Conservation (phyloP, 305 asterid species). For the Coffea humblotiana region DNA sequence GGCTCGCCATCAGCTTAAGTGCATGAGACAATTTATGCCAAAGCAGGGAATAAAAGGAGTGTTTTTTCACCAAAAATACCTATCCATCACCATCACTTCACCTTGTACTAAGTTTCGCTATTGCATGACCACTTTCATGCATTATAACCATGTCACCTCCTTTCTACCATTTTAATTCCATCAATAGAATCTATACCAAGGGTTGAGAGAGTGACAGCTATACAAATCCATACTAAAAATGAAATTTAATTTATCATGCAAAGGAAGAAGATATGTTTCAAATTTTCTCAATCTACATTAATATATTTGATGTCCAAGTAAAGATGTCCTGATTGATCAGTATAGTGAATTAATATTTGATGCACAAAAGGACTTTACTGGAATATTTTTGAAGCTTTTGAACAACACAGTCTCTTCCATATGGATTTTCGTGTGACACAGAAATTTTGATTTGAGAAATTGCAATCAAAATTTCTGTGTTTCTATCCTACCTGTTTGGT, state of each 20-base stretch:
- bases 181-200: neutral
- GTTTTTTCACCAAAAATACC: neutral
- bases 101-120: neutral
- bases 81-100: neutral
- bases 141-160: neutral
- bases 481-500: neutral
- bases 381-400: neutral
- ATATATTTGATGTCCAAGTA: neutral
- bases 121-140: neutral
- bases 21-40: neutral
- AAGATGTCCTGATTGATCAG: neutral
- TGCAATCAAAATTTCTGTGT: neutral
- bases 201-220: neutral
- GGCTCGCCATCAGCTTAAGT: neutral
- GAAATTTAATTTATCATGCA: neutral
- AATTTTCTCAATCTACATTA: neutral
- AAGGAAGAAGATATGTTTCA: neutral
- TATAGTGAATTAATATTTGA: neutral
- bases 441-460: too few species aligned
- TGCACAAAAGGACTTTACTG: neutral
- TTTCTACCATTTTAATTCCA: neutral
- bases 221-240: neutral
- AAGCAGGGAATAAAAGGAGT: neutral
- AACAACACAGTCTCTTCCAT: neutral
- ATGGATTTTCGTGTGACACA: neutral